Conservation (phyloP, 768 basidiomycete genomes). For the Boletus tylopilopsis region DNA sequence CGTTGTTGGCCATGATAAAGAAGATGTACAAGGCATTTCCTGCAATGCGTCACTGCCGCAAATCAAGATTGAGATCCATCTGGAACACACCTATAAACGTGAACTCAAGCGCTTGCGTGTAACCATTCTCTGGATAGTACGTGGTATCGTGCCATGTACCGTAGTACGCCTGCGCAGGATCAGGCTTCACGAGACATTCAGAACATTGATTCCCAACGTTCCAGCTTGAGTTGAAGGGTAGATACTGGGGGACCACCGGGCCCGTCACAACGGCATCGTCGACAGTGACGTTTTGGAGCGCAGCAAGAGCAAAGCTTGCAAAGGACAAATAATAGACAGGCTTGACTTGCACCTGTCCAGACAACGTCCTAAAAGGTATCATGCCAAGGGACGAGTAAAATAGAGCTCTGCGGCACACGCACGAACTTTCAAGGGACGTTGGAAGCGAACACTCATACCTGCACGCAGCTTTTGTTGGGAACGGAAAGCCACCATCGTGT, state of each 20-base stretch:
- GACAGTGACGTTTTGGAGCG: slow-evolving; percentile 11
- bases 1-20: slow-evolving; percentile 15
- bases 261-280: slow-evolving; percentile 15
- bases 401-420: too few relatives aligned
- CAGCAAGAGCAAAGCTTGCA: neutral
- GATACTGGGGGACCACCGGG: slow-evolving; percentile 2
- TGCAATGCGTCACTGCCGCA: neutral
- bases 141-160: slow-evolving; percentile 19
- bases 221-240: slow-evolving; percentile 6
- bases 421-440: too few relatives aligned
- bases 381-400: too few relatives aligned
- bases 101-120: slow-evolving; percentile 1
- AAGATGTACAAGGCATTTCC: slow-evolving; percentile 17
- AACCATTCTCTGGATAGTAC: neutral
- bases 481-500: too few relatives aligned
- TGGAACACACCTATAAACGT: slow-evolving; percentile 8
- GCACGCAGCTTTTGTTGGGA: too few relatives aligned
- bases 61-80: neutral
- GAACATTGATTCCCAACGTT: slow-evolving; percentile 7
- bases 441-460: too few relatives aligned
- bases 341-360: neutral
- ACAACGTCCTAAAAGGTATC: neutral
- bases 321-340: neutral
- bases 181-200: neutral
- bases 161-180: slow-evolving; percentile 3